Evolutionary conservation across 73 alveolate genomes (phyloP).

Genomic region (Diophrys sp.): DNA sequence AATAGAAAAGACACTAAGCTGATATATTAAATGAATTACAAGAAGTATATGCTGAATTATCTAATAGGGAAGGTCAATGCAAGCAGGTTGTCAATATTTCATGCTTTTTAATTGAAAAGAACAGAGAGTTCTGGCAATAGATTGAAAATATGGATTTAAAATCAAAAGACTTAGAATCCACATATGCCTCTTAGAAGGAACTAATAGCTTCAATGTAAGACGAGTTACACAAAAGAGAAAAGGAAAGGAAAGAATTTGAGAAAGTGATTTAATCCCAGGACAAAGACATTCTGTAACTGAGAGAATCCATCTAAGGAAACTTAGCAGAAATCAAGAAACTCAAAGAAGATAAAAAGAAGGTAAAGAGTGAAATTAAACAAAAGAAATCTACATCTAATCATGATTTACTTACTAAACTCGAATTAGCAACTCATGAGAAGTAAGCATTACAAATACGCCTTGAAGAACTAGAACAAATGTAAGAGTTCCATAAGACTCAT

Average conservation of each 20-base stretch:
- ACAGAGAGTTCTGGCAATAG: not conserved
- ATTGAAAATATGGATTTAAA: not conserved
- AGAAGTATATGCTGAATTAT: not conserved
- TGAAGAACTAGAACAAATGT: not conserved
- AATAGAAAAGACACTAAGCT: not conserved
- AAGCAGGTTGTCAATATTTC: not conserved
- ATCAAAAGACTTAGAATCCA: not conserved
- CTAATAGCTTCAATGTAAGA: not conserved
- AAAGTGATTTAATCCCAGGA: too few relatives aligned
- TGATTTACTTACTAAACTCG: not conserved
- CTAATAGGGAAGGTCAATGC: not conserved
- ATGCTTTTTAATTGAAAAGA: not conserved
- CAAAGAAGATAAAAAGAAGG: not conserved
- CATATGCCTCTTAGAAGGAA: not conserved
- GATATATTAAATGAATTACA: not conserved
- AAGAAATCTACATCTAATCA: not conserved
- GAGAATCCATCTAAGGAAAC: not conserved
- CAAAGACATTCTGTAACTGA: not conserved
- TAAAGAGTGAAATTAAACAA: not conserved
- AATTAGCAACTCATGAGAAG: not conserved
- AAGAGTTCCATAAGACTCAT: not conserved
- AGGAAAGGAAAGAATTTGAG: not conserved
- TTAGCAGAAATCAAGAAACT: not conserved
- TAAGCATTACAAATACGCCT: not conserved
- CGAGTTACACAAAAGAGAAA: not conserved